These are phyloP conservation scores for Cladophialophora yegresii DNA, from an alignment of 2,329 filamentous ascomycete species.

Conservation along the genomic window DNA sequence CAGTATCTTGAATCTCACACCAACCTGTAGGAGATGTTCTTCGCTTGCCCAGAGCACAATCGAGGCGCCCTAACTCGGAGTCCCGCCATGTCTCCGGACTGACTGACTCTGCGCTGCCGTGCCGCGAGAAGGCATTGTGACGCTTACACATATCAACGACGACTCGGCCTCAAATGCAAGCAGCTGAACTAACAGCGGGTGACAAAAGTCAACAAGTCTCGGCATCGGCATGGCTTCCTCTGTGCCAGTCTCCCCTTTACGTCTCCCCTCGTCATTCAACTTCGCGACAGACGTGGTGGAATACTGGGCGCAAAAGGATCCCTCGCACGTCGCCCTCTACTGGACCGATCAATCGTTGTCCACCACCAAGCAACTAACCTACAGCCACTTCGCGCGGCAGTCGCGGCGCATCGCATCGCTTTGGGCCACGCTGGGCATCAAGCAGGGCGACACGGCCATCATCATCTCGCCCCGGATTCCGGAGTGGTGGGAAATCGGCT, in stretches of 20 bases:
- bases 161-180: not conserved
- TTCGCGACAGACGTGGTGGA: slow-evolving; percentile 48
- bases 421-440: slow-evolving; percentile 40
- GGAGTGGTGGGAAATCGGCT: slow-evolving; percentile 48
- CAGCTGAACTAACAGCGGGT: not conserved
- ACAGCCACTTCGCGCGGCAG: slow-evolving; percentile 43
- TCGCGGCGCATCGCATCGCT: slow-evolving; percentile 43
- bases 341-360: slow-evolving; percentile 44
- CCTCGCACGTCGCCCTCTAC: slow-evolving; percentile 42
- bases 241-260: slow-evolving; percentile 25
- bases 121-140: not conserved
- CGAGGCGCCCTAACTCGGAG: not conserved
- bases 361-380: slow-evolving; percentile 40
- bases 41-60: not conserved
- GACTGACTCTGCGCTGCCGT: not conserved
- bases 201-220: not conserved
- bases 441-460: slow-evolving; percentile 42
- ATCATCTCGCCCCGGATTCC: slow-evolving; percentile 44
- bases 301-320: slow-evolving; percentile 42
- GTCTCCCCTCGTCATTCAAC: slow-evolving; percentile 42
- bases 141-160: not conserved
- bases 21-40: not conserved
- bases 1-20: not conserved
- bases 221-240: slow-evolving; percentile 16
- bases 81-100: not conserved